Base-by-base conservation (phyloP, 2,329 filamentous ascomycete species). In the Anthostomella pinea region DNA sequence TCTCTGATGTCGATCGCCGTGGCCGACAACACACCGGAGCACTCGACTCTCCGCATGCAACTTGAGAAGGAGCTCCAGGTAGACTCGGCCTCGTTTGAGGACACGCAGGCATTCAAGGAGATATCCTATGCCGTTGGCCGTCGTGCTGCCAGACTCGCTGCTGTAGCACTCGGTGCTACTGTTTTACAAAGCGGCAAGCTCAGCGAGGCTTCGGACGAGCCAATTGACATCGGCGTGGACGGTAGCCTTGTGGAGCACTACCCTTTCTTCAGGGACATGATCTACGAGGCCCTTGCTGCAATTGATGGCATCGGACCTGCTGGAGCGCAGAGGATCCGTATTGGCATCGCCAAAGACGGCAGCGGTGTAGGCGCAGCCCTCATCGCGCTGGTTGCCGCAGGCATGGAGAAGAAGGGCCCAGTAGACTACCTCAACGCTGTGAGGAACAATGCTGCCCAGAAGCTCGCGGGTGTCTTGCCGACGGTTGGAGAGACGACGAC, bases 311-410 rank as follows among this genome's bases (percentile, higher is more conserved):
- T 97, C 53, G 91, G 91, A 4, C 67, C 72, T 29, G 70, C 76
- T 39, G 89, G 90, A 8, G 89, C 94, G 48, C 84, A 86, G 67
- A 86, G 82, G 65, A 86, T 98, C 48, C 77, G 88, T 39, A 96
- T 98, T 56, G 93, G 91, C 15, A 93, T 97, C 56, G 93, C 93
- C 45, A 96, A 95, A 73, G 93, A 98, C 60, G 93, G 93, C 30
- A 93, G 86, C 47, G 93, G 88, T 46, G 87, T 95, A n/a, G 93
- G 93, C 35, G 93, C 93, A 3, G 93, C 93, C 25, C 69, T 98
- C 53, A 97, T 97, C 65, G 93, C 93, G 33, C 76, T 96, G 33
- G 86, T 96, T 18, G 91, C 91, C 1, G 85, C 85, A 2, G 70
- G 74, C 56, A 79, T 75, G 69, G 75, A 80, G 63, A 73, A 74